Evolutionary conservation across 2,329 filamentous ascomycete genomes (phyloP).

Genomic region (Tympanopsis confertula): DNA sequence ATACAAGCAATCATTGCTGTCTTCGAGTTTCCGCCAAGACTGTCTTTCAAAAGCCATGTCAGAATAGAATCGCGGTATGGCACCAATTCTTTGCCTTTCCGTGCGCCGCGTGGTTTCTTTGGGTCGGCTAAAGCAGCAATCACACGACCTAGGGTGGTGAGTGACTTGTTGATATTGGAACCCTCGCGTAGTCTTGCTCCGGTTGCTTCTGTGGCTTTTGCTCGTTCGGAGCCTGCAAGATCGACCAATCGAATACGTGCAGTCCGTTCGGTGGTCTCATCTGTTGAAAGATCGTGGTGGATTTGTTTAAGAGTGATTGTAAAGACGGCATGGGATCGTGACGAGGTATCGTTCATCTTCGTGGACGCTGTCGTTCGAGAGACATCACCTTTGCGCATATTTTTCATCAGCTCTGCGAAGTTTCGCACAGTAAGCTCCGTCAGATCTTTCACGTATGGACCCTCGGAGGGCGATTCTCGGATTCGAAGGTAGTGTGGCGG

Average conservation of each 20-base stretch:
- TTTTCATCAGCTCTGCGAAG: conserved; percentile 74
- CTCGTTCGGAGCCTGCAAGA: conserved; percentile 85
- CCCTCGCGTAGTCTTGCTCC: conserved; percentile 84
- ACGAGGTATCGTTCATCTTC: conserved; percentile 99
- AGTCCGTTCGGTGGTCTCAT: conserved; percentile 90
- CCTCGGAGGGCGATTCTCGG: conserved; percentile 85
- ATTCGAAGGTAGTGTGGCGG: conserved; percentile 91
- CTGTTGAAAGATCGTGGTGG: conserved; percentile 91
- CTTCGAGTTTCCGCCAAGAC: conserved; percentile 89
- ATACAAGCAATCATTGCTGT: conserved; percentile 99
- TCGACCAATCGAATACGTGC: conserved; percentile 92
- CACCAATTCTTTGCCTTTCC: conserved; percentile 54
- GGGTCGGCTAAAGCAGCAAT: conserved; percentile 79
- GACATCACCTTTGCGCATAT: conserved; percentile 81
- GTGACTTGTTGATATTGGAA: conserved; percentile 97
- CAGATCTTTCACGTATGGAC: conserved; percentile 91
- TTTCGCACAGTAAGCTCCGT: conserved; percentile 86
- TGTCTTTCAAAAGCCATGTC: conserved; percentile 86
- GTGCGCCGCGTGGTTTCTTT: conserved; percentile 42
- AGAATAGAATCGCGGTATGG: conserved; percentile 85
- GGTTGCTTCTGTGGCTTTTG: conserved; percentile 89
- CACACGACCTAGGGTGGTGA: conserved; percentile 88
- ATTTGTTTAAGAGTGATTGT: conserved; percentile 98
- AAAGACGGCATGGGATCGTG: conserved; percentile 91
- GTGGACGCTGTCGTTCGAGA: conserved; percentile 85